A percentile compares a stretch with the other conserved stretches of the same genome.
These are phyloP conservation scores for Chlorella sorokiniana DNA, from an alignment of 139 green algal species.

Conservation along the genomic window DNA sequence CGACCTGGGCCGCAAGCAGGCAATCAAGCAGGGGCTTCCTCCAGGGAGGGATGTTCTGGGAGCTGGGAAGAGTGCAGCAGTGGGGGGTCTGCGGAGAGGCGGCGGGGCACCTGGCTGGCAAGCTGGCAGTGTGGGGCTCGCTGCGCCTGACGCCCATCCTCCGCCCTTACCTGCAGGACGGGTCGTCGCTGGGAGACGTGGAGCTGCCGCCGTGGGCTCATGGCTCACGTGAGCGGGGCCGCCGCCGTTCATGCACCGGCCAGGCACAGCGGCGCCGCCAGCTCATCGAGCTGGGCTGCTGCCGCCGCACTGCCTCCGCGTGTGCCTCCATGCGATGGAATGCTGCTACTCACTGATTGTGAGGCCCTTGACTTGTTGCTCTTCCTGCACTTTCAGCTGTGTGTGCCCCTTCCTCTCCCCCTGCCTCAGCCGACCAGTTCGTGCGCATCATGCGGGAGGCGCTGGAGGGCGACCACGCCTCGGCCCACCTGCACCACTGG, in stretches of 20 bases:
- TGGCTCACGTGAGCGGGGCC: conserved; percentile 19
- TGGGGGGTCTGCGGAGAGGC: too few species aligned
- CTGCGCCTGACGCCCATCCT: too few species aligned
- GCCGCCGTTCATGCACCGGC: too few species aligned
- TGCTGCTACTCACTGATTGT: too few species aligned
- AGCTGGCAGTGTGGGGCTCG: too few species aligned
- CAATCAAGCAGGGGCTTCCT: background rate
- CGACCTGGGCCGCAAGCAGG: conserved; percentile 61
- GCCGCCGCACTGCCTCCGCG: background rate
- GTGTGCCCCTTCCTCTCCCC: background rate
- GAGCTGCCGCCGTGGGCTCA: conserved; percentile 84
- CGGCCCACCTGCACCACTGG: conserved; percentile 83
- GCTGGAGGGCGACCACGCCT: conserved; percentile 72
- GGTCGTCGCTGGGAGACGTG: conserved; percentile 55
- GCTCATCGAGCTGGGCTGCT: background rate
- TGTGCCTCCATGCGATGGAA: background rate
- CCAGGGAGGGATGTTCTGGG: background rate
- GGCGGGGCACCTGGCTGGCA: background rate
- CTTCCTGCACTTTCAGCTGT: background rate
- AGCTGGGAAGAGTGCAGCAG: background rate
- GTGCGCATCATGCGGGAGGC: conserved; percentile 45
- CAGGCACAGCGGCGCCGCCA: too few species aligned
- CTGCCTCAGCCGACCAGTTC: conserved; percentile 26
- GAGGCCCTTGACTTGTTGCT: too few species aligned
- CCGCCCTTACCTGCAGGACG: conserved; percentile 14